Percentiles rank a stretch among this genome's conserved stretches.
These are phyloP conservation scores for Juncus inflexus DNA, from an alignment of 176 grass and related monocot genomes.

Conservation along the genomic window DNA sequence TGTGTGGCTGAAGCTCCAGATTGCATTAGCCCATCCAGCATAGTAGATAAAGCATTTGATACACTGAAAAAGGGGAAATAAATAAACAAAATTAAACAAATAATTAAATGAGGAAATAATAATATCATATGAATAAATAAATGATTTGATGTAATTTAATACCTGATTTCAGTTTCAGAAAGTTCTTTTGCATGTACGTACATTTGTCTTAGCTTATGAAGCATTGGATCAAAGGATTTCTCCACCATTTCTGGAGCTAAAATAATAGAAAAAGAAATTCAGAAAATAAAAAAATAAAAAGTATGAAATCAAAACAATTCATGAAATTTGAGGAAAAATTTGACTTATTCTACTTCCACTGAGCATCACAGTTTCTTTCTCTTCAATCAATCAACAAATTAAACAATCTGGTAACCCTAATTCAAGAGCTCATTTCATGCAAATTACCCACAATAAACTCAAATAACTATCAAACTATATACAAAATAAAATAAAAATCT, in stretches of 20 bases:
- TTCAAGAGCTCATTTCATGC: not conserved
- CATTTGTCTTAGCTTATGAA: constrained; percentile 54
- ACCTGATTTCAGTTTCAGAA: constrained; percentile 82
- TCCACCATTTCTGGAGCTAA: constrained; percentile 72
- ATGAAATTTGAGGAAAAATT: constrained; percentile 5
- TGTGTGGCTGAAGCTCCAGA: constrained; percentile 58
- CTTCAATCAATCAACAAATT: not conserved
- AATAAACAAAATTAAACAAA: constrained; percentile 1
- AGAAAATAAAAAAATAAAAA: constrained; percentile 34
- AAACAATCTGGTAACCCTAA: constrained; percentile 5
- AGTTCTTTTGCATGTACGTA: constrained; percentile 76
- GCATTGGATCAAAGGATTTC: constrained; percentile 51
- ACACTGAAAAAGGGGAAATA: constrained; percentile 38
- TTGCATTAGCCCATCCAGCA: constrained; percentile 67
- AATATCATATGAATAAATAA: not conserved
- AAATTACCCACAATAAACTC: not conserved
- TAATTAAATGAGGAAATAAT: not conserved
- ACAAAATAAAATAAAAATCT: not conserved
- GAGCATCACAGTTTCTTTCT: not conserved
- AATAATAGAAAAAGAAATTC: constrained; percentile 26
- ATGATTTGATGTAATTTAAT: not conserved
- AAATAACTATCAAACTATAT: not conserved
- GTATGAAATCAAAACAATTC: constrained; percentile 5
- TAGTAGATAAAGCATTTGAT: constrained; percentile 45
- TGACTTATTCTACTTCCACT: not conserved